Evolutionary conservation across 2,329 filamentous ascomycete species (phyloP), one percentile per base, ranked within the genome.

Genomic region (Lachnellula willkommii): DNA sequence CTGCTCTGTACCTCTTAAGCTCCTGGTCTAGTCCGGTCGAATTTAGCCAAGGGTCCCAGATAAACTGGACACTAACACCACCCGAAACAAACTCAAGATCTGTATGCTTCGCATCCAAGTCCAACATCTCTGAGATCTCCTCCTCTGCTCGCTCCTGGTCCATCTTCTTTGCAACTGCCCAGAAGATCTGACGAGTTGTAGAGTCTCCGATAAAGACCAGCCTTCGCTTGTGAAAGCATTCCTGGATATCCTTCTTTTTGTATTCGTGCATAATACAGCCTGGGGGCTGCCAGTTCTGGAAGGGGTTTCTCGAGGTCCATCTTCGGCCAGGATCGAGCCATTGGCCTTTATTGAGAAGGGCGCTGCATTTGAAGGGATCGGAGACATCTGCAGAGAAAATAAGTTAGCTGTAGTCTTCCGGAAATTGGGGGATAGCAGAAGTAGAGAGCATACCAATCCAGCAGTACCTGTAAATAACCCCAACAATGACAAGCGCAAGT

Each of bases 21-120:
- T 78, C 73, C 14, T 70, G 64, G 24, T 72, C 65, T 28, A 79
- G 63, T 8, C 63, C 63, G 0, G 76, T 75, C 28, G 77, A 74
- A 66, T 86, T 81, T 24, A 86, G 71, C 70, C 74, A 84, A 0
- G 84, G 83, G 67, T 87, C 83, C 81, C 82, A 87, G 11, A 84
- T 67, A 59, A 84, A 85, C 47, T 79, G 71, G 26, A 85, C 62
- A 28, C 66, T 73, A 2, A 81, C 72, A n/a, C 73, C 74, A 14
- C 72, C 71, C 1, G 73, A 72, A 5, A 70, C 68, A 54, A 79
- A 75, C 4, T 71, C 68, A 6, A 79, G 65, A 65, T 81, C 73
- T 15, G 67, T 65, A 58, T 80, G 77, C 53, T 77, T 75, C 42
- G 71, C 65, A 28, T 66, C 63, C 3, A 60, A 55, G 15, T 67